A percentile compares a stretch with the other conserved stretches of the same genome.
phyloP scores from a whole-genome alignment of 192 early-diverging fungal species.

The Spizellomyces punctatus region DNA sequence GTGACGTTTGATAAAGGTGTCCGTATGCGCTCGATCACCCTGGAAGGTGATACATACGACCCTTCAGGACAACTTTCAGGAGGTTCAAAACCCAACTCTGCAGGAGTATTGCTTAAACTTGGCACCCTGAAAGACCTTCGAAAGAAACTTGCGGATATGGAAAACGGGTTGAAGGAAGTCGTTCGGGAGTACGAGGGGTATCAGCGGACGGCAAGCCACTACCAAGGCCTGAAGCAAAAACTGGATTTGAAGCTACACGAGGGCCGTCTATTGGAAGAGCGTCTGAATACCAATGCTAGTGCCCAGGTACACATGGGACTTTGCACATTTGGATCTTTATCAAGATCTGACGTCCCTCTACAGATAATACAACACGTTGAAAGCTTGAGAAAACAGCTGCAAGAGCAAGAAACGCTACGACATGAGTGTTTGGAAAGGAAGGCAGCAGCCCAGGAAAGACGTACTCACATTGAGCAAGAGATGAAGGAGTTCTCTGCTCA shows the following conservation, averaged over 20 bases:
- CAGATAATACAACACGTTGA: conserved; percentile 61
- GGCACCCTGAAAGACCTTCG: conserved; percentile 72
- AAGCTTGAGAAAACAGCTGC: conserved; percentile 55
- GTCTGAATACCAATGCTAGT: conserved; percentile 74
- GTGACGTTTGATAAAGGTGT: conserved; percentile 90
- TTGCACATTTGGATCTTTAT: not conserved
- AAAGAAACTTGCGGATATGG: conserved; percentile 36
- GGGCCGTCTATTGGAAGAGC: conserved; percentile 71
- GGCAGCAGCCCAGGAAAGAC: conserved; percentile 52
- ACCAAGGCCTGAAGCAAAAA: conserved; percentile 62
- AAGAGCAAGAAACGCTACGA: conserved; percentile 48
- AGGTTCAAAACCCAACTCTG: conserved; percentile 76
- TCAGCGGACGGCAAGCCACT: conserved; percentile 56
- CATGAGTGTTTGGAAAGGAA: conserved; percentile 48
- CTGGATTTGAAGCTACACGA: conserved; percentile 75
- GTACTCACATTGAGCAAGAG: conserved; percentile 68
- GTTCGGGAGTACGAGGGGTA: conserved; percentile 54
- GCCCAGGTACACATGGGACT: conserved; percentile 54
- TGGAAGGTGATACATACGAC: conserved; percentile 96
- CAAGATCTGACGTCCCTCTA: not conserved
- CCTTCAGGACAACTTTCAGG: conserved; percentile 92
- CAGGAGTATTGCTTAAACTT: conserved; percentile 74
- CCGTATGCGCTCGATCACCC: conserved; percentile 86
- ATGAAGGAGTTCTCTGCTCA: conserved; percentile 89
- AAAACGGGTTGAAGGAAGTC: conserved; percentile 52